A percentile compares a stretch with the other conserved stretches of the same genome.
These are phyloP conservation scores for Macrolepiota dolichaula DNA, from an alignment of 768 basidiomycete genomes.

Conservation along the genomic window DNA sequence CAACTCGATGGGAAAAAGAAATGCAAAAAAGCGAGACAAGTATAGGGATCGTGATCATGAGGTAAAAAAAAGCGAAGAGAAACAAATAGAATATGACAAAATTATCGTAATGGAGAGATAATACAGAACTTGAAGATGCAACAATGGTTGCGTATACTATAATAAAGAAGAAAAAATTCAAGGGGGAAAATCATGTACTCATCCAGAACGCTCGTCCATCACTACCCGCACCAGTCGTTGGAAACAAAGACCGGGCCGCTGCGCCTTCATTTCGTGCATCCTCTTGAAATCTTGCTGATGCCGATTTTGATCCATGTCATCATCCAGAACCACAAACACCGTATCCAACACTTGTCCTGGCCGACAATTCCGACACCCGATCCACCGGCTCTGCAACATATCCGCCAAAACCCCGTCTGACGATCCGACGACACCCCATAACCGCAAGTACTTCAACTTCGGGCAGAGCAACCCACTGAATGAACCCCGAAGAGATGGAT, in stretches of 20 bases:
- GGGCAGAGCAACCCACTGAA: conserved; percentile 15
- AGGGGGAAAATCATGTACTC: background rate
- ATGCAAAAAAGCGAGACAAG: background rate
- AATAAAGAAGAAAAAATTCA: background rate
- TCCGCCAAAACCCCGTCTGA: conserved; percentile 24
- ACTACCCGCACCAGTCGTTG: conserved; percentile 8
- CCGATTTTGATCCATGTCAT: conserved; percentile 16
- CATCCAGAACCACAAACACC: conserved; percentile 15
- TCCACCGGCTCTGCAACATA: conserved; percentile 27
- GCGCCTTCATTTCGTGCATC: conserved; percentile 9
- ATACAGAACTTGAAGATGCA: background rate
- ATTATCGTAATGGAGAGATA: background rate
- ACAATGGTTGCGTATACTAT: background rate
- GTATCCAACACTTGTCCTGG: conserved; percentile 12
- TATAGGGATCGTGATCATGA: background rate
- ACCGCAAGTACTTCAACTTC: conserved; percentile 18
- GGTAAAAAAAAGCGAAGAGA: background rate
- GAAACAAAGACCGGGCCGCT: conserved; percentile 6
- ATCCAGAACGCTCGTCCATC: background rate
- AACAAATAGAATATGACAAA: background rate
- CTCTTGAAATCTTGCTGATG: conserved; percentile 8
- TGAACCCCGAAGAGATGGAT: background rate
- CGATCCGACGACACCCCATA: conserved; percentile 22
- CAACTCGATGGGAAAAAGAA: background rate
- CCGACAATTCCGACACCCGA: conserved; percentile 10